These are phyloP conservation scores for Hortiboletus campestris DNA, from an alignment of 768 basidiomycete species.

Conservation along the genomic window DNA sequence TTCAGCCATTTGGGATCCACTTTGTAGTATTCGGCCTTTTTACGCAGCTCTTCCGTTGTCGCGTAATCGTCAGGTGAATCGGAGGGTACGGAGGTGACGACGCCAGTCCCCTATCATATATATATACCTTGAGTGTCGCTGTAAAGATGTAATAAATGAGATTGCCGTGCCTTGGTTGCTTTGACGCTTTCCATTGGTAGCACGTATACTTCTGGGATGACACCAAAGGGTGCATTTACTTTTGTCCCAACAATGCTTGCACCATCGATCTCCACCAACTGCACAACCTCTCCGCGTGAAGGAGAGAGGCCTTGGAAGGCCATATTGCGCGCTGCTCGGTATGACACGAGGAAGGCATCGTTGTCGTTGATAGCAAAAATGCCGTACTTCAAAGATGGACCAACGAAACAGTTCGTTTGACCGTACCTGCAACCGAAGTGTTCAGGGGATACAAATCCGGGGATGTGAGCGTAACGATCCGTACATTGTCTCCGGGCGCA, in stretches of 20 bases:
- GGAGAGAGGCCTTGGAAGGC: slow-evolving; percentile 86
- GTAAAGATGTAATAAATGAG: background rate
- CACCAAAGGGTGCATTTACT: slow-evolving; percentile 81
- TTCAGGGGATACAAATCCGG: background rate
- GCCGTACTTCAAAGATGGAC: slow-evolving; percentile 86
- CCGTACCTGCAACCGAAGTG: slow-evolving; percentile 66
- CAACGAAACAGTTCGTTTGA: slow-evolving; percentile 97
- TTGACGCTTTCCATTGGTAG: slow-evolving; percentile 99
- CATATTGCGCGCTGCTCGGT: slow-evolving; percentile 96
- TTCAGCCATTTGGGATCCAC: slow-evolving; percentile 87
- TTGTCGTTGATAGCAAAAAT: slow-evolving; percentile 84
- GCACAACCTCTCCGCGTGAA: slow-evolving; percentile 66
- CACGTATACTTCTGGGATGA: slow-evolving; percentile 87
- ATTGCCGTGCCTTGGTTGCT: slow-evolving; percentile 71
- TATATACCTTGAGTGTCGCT: slow-evolving; percentile 3
- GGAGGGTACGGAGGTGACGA: slow-evolving; percentile 96
- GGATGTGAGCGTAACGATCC: slow-evolving; percentile 23
- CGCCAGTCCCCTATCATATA: slow-evolving; percentile 80
- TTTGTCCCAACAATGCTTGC: slow-evolving; percentile 81
- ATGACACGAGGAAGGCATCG: slow-evolving; percentile 86
- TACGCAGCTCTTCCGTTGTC: slow-evolving; percentile 86
- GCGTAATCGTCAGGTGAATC: slow-evolving; percentile 97
- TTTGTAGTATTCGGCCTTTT: slow-evolving; percentile 96
- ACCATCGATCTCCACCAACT: slow-evolving; percentile 78
- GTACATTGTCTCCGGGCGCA: slow-evolving; percentile 95